These are phyloP conservation scores for Gossypium rotundifolium DNA, from an alignment of 345 rosid genomes.

Conservation along the genomic window DNA sequence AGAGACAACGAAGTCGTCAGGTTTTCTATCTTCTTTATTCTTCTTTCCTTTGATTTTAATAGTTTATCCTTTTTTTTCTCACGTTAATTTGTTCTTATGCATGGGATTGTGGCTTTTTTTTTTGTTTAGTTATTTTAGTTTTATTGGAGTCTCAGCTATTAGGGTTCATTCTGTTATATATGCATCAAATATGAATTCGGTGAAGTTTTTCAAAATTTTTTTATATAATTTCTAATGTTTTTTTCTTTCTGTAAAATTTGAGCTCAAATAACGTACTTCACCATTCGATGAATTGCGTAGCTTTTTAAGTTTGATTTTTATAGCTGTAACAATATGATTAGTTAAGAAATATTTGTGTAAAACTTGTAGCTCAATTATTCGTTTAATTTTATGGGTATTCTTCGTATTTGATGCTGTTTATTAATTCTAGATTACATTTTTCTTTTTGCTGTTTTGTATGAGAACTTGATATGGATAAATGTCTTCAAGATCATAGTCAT, in stretches of 20 bases:
- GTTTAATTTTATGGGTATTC: neutral
- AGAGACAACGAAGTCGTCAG: conserved; percentile 94
- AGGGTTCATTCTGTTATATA: conserved; percentile 26
- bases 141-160: conserved; percentile 10
- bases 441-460: neutral
- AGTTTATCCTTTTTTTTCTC: neutral
- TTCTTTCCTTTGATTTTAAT: neutral
- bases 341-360: neutral
- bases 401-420: neutral
- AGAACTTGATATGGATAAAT: neutral
- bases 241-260: neutral
- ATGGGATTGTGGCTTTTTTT: neutral
- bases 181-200: neutral
- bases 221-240: too few species aligned
- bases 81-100: neutral
- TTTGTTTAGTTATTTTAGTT: conserved; percentile 11
- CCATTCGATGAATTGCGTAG: neutral
- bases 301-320: neutral
- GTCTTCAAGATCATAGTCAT: neutral
- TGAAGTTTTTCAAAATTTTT: too few species aligned
- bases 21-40: conserved; percentile 23
- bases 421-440: neutral
- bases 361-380: neutral
- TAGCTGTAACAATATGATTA: neutral
- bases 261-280: neutral